A percentile compares a stretch with the other conserved stretches of the same genome.
phyloP scores from a whole-genome alignment of 352 stramenopile species.

The Pythium utonaiense region DNA sequence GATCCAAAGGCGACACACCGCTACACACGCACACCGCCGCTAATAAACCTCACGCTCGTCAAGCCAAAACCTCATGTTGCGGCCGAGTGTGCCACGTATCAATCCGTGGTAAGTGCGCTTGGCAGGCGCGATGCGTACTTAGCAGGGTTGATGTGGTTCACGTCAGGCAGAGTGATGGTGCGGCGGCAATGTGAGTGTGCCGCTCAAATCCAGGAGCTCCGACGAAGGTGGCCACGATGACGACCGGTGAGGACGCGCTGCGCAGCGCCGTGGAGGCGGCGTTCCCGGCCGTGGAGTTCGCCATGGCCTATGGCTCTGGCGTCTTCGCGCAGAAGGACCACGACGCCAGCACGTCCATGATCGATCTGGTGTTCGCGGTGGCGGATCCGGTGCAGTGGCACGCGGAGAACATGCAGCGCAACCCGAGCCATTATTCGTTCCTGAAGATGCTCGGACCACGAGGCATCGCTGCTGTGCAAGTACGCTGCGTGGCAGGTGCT shows the following conservation, averaged over 20 bases:
- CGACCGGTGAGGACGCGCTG: slow-evolving; percentile 29
- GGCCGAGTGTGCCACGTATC: slow-evolving; percentile 9
- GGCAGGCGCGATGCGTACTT: background rate
- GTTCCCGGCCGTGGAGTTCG: slow-evolving; percentile 73
- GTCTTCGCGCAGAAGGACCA: slow-evolving; percentile 80
- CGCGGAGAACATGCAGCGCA: slow-evolving; percentile 67
- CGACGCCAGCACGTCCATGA: slow-evolving; percentile 74
- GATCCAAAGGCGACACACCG: background rate
- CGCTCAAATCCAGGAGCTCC: background rate
- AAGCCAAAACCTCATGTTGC: background rate
- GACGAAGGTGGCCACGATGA: background rate
- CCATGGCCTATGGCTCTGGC: slow-evolving; percentile 83
- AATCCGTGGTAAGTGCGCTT: background rate
- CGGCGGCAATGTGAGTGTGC: background rate
- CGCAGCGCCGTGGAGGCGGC: slow-evolving; percentile 47
- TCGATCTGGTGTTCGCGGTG: slow-evolving; percentile 88
- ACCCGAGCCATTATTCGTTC: slow-evolving; percentile 78
- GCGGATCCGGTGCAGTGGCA: slow-evolving; percentile 81
- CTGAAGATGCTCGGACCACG: slow-evolving; percentile 63
- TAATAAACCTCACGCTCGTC: background rate
- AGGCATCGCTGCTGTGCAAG: slow-evolving; percentile 57
- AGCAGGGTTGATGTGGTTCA: background rate
- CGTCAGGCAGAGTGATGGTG: slow-evolving; percentile 3
- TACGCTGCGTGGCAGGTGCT: slow-evolving; percentile 9
- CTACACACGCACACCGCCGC: background rate